phyloP scores from a whole-genome alignment of 2,329 filamentous ascomycete species.

The Tympanopsis confertula region DNA sequence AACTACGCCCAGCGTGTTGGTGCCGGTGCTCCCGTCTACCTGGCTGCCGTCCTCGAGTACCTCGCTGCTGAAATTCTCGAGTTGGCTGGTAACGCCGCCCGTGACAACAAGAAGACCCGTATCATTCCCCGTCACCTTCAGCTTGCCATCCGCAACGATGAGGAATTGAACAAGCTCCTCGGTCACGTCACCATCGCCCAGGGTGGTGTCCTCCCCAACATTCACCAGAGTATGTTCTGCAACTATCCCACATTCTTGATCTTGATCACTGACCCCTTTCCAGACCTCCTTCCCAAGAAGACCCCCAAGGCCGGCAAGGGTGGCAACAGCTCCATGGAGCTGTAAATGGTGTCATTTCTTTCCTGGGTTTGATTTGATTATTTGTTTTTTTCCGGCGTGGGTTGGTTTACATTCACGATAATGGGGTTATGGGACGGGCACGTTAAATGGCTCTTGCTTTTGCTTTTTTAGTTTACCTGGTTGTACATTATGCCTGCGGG shows the following conservation, averaged over 20 bases:
- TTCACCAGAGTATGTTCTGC: constrained; percentile 74
- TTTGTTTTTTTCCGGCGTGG: constrained; percentile 44
- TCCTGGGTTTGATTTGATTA: constrained; percentile 30
- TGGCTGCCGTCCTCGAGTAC: constrained; percentile 95
- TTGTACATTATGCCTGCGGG: constrained; percentile 67
- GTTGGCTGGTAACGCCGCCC: constrained; percentile 93
- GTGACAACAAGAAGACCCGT: constrained; percentile 99
- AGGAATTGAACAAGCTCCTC: constrained; percentile 98
- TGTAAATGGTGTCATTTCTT: constrained; percentile 47
- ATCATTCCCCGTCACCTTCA: constrained; percentile 98
- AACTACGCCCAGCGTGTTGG: constrained; percentile 99
- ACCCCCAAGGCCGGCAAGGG: constrained; percentile 88
- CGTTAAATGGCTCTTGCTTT: constrained; percentile 67
- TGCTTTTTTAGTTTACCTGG: constrained; percentile 45
- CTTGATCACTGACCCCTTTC: neutral
- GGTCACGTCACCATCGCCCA: constrained; percentile 95
- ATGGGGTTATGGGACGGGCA: constrained; percentile 65
- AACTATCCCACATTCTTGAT: neutral
- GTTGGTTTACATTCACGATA: constrained; percentile 54
- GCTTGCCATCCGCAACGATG: constrained; percentile 97
- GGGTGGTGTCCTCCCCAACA: constrained; percentile 93
- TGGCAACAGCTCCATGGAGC: constrained; percentile 84
- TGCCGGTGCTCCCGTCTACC: constrained; percentile 94
- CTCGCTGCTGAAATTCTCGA: constrained; percentile 98
- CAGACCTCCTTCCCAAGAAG: constrained; percentile 99